Evolutionary conservation across 257 asterid species (phyloP).

Genomic region (Solanum lycopersicoides): DNA sequence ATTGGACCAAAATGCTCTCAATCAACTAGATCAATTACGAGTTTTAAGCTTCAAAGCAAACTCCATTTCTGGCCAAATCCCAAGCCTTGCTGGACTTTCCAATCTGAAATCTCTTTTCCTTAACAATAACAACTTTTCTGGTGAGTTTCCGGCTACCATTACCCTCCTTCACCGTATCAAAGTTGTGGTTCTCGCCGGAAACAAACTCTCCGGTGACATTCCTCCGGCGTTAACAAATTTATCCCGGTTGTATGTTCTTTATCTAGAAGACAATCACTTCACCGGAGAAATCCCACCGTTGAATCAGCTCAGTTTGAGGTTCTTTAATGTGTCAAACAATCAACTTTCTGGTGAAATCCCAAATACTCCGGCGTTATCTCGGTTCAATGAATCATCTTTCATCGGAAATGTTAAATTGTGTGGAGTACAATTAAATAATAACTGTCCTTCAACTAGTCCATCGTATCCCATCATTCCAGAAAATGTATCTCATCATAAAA

Average conservation of each 20-base stretch:
- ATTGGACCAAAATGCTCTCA: slow-evolving; percentile 47
- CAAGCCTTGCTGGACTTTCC: slow-evolving; percentile 42
- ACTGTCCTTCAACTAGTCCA: slow-evolving; percentile 54
- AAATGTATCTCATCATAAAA: neutral
- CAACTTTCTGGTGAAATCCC: slow-evolving; percentile 64
- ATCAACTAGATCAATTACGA: slow-evolving; percentile 69
- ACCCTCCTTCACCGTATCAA: slow-evolving; percentile 59
- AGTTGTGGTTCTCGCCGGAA: slow-evolving; percentile 49
- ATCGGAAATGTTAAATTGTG: slow-evolving; percentile 45
- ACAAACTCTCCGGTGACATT: slow-evolving; percentile 48
- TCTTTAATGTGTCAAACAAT: slow-evolving; percentile 73
- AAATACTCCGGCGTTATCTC: slow-evolving; percentile 22
- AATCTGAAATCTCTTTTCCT: slow-evolving; percentile 78
- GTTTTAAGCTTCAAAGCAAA: slow-evolving; percentile 77
- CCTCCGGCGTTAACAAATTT: slow-evolving; percentile 33
- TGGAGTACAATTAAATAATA: slow-evolving; percentile 27
- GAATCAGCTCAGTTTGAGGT: slow-evolving; percentile 51
- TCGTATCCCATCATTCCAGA: slow-evolving; percentile 24
- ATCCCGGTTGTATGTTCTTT: slow-evolving; percentile 48
- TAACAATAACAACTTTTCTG: slow-evolving; percentile 53
- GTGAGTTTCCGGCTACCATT: slow-evolving; percentile 44
- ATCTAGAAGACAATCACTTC: slow-evolving; percentile 58
- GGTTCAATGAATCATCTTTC: slow-evolving; percentile 56
- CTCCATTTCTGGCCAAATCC: slow-evolving; percentile 64
- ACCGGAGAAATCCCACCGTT: slow-evolving; percentile 60